These are phyloP conservation scores for Pythium sukuiense DNA, from an alignment of 352 stramenopile genomes.

Conservation along the genomic window DNA sequence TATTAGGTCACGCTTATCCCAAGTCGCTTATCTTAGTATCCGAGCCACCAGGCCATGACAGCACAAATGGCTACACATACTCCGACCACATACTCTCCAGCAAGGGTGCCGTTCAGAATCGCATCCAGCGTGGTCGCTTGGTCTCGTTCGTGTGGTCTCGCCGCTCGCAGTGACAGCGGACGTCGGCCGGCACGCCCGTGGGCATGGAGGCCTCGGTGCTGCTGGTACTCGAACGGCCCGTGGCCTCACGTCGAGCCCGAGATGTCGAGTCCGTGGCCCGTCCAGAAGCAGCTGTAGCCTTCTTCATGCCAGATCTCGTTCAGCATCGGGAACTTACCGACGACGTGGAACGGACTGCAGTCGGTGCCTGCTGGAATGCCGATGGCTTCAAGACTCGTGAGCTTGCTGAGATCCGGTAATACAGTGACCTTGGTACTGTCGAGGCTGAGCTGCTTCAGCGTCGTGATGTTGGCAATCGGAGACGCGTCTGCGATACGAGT, in stretches of 20 bases:
- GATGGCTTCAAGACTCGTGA: constrained; percentile 45
- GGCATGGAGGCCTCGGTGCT: constrained; percentile 6
- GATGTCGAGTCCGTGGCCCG: constrained; percentile 38
- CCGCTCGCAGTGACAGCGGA: constrained; percentile 15
- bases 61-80: constrained; percentile 12
- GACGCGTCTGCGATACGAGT: constrained; percentile 48
- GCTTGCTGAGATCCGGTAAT: constrained; percentile 32
- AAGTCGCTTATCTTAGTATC: not conserved
- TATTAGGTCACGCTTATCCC: not conserved
- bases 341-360: constrained; percentile 43
- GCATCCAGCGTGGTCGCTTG: not conserved
- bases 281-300: constrained; percentile 69
- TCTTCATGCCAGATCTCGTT: constrained; percentile 60
- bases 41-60: constrained; percentile 13
- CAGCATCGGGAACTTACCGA: constrained; percentile 43
- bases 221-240: constrained; percentile 16
- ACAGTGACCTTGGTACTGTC: constrained; percentile 48
- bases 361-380: constrained; percentile 47
- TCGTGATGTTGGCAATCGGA: constrained; percentile 33
- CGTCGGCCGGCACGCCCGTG: constrained; percentile 3
- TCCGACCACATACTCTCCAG: not conserved
- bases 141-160: constrained; percentile 11
- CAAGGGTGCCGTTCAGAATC: not conserved
- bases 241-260: constrained; percentile 16
- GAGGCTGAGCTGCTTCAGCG: constrained; percentile 48